Base-by-base conservation (phyloP, 2,329 filamentous ascomycete genomes). In the Clonostachys rosea region DNA sequence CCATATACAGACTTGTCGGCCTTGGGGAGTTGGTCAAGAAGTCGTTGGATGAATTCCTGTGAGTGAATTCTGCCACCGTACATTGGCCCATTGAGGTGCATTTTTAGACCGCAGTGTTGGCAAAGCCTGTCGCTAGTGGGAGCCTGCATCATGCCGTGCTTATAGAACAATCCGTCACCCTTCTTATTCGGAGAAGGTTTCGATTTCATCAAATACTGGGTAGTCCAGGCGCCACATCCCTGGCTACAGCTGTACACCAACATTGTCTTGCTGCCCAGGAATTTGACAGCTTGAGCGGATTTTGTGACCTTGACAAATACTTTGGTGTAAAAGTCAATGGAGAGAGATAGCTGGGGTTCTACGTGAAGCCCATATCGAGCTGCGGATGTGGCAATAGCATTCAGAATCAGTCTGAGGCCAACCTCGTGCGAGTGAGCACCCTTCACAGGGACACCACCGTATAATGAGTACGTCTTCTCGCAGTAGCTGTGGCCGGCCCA, bases 401-500 rank as follows among this genome's bases (percentile, higher is more conserved):
- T 83, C 12, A 99, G 68, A 44, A 99, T 89, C 10, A 99, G 74
- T 5, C 94, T 86, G 46, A 99, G 67, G 2, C 92, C 94, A 34
- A 81, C 91, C 68, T 99, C 94, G 57, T 99, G 94, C 20, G 87
- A 92, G 60, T 90, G 85, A 44, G 80, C 74, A 1, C 91, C 91
- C 68, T 95, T 96, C 50, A 92, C 70, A 0, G 94, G 90, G 14
- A 91, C 73, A 34, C 94, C 94, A 5, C 94, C 94, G 60, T 99
- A 99, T n/a, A 96, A 75, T 2, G 92, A 85, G 64, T 85, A 99
- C 4, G 90, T 83, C 73, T 99, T 99, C 65, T 99, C 94, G 3
- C 89, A 84, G 61, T 97, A 99, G 47, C 91, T 90, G 56, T 89
- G 88, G 1, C 92, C 96, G 2, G 92, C 92, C 79, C 91, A 99